These are phyloP conservation scores for Apophysomyces sp. DNA, from an alignment of 371 early-diverging fungal genomes.

Conservation along the genomic window DNA sequence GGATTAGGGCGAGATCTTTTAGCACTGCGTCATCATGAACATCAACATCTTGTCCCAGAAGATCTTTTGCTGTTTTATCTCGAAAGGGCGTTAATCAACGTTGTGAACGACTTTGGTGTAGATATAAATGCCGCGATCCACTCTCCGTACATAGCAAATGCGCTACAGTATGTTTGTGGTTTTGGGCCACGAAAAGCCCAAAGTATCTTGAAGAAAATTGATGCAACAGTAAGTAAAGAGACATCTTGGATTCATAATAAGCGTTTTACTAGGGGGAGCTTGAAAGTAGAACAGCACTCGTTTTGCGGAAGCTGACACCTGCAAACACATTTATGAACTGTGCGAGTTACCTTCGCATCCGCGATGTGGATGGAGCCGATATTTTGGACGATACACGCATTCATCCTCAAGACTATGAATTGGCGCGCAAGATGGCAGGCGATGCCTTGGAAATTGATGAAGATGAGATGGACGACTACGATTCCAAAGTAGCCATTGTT, in stretches of 20 bases:
- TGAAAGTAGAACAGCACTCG: slow-evolving; percentile 71
- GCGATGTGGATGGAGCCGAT: slow-evolving; percentile 52
- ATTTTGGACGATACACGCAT: slow-evolving; percentile 96
- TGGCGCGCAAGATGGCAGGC: slow-evolving; percentile 96
- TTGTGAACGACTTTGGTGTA: slow-evolving; percentile 84
- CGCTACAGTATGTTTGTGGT: slow-evolving; percentile 90
- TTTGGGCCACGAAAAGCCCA: slow-evolving; percentile 94
- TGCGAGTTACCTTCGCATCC: slow-evolving; percentile 87
- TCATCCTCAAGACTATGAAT: slow-evolving; percentile 93
- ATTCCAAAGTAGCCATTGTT: slow-evolving; percentile 54
- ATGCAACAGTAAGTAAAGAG: slow-evolving; percentile 24
- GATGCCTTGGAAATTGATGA: slow-evolving; percentile 96
- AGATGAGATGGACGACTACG: slow-evolving; percentile 73
- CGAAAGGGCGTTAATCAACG: slow-evolving; percentile 88
- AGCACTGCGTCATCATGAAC: slow-evolving; percentile 70
- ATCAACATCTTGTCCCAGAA: slow-evolving; percentile 73
- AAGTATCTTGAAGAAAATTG: slow-evolving; percentile 59
- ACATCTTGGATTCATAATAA: neutral
- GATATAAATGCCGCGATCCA: slow-evolving; percentile 82
- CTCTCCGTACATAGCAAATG: slow-evolving; percentile 67
- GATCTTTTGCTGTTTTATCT: slow-evolving; percentile 64
- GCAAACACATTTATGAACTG: slow-evolving; percentile 91
- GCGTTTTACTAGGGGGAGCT: slow-evolving; percentile 36
- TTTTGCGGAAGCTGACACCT: slow-evolving; percentile 65
- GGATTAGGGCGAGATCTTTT: slow-evolving; percentile 75